A percentile compares a stretch with the other conserved stretches of the same genome.
Conservation (phyloP, 495 filamentous ascomycete species). For the Lasiosphaeris hirsuta region DNA sequence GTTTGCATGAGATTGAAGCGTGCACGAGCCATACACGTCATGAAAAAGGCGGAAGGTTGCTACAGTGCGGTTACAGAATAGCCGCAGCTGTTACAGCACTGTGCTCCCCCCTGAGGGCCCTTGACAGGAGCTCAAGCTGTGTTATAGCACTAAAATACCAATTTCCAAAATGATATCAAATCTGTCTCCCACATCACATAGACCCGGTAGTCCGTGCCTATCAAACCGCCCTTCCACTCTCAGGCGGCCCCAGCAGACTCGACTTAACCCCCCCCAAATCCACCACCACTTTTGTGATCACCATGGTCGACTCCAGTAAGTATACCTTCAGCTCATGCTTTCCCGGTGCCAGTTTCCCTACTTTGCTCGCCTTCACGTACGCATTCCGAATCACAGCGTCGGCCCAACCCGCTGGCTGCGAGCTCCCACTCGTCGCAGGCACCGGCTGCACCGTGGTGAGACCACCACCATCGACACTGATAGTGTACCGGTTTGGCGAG, state of each 20-base stretch:
- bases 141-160: too few relatives aligned
- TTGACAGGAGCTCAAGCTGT: too few relatives aligned
- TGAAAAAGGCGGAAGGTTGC: too few relatives aligned
- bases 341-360: conserved; percentile 37
- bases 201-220: too few relatives aligned
- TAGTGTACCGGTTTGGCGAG: conserved; percentile 52
- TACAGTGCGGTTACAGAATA: too few relatives aligned
- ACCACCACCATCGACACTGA: conserved; percentile 46
- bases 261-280: conserved; percentile 57
- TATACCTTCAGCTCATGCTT: conserved; percentile 52
- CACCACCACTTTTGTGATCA: conserved; percentile 59
- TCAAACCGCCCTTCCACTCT: conserved; percentile 33
- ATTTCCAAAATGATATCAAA: too few relatives aligned
- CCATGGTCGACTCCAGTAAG: conserved; percentile 52
- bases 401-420: conserved; percentile 50
- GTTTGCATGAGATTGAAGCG: too few relatives aligned
- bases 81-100: too few relatives aligned
- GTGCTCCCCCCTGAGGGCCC: too few relatives aligned
- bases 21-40: too few relatives aligned
- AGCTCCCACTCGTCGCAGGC: conserved; percentile 34
- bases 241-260: conserved; percentile 60
- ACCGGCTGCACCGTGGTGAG: conserved; percentile 47
- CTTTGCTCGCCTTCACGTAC: conserved; percentile 48
- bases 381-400: conserved; percentile 48
- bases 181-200: too few relatives aligned